Conservation (phyloP, 768 basidiomycete genomes). For the Strobilomyces dryophilus region DNA sequence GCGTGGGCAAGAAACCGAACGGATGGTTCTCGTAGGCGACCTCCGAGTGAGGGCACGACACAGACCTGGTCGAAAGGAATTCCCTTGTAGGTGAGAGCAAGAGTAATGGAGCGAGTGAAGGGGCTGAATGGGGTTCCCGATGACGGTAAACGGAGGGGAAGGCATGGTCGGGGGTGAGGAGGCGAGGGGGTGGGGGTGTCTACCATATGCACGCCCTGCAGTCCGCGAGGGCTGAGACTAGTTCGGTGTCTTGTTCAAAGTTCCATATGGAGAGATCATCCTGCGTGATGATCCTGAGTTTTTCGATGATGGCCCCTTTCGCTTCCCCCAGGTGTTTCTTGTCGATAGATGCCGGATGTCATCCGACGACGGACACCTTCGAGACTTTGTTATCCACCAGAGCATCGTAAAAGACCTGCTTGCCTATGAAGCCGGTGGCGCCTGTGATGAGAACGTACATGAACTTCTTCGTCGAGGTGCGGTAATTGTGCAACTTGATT, state of each 20-base stretch:
- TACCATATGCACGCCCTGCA: conserved; percentile 27
- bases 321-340: conserved; percentile 12
- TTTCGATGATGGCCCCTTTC: conserved; percentile 16
- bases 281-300: conserved; percentile 21
- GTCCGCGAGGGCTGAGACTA: conserved; percentile 20
- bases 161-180: conserved; percentile 9
- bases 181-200: not conserved
- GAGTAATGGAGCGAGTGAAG: conserved; percentile 30
- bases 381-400: conserved; percentile 19
- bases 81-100: conserved; percentile 26
- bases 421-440: conserved; percentile 25
- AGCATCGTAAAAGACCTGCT: conserved; percentile 15
- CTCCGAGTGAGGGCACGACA: conserved; percentile 27
- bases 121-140: conserved; percentile 33
- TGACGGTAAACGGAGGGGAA: conserved; percentile 22
- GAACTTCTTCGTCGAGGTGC: too few relatives aligned
- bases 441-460: conserved; percentile 28
- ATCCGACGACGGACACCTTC: conserved; percentile 23
- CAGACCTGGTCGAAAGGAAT: conserved; percentile 25
- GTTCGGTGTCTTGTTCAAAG: conserved; percentile 21
- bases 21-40: conserved; percentile 26
- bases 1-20: conserved; percentile 31
- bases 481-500: too few relatives aligned
- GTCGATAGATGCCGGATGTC: conserved; percentile 21
- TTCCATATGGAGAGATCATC: conserved; percentile 25